Evolutionary conservation across 441 rosid genomes (phyloP).

Genomic region (Mallotus repandus): DNA sequence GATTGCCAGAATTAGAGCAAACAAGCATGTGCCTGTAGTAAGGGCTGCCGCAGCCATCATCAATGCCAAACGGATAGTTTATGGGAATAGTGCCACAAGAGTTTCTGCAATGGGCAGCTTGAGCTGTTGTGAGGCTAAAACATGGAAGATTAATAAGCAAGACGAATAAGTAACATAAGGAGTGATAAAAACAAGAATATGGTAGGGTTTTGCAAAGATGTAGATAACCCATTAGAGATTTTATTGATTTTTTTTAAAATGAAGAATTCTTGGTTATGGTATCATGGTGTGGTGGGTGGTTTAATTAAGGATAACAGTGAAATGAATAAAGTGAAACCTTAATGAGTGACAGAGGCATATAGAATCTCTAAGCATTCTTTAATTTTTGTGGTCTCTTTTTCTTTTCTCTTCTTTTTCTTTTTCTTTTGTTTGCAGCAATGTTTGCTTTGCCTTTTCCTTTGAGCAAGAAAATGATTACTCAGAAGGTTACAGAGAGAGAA

Average conservation of each 20-base stretch:
- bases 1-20: conserved; percentile 55
- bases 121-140: conserved; percentile 31
- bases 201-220: conserved; percentile 22
- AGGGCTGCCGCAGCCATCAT: conserved; percentile 90
- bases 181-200: conserved; percentile 11
- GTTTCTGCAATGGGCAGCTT: conserved; percentile 58
- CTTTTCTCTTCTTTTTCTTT: conserved; percentile 18
- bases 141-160: conserved; percentile 11
- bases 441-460: conserved; percentile 5
- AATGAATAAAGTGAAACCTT: conserved; percentile 24
- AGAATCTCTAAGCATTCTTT: conserved; percentile 14
- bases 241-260: neutral
- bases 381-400: neutral
- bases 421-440: neutral
- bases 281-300: neutral
- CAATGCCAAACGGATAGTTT: conserved; percentile 72
- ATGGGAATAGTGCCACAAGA: conserved; percentile 74
- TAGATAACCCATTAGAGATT: conserved; percentile 28
- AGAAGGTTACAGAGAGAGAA: conserved; percentile 8
- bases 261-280: neutral
- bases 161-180: neutral
- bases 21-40: conserved; percentile 74
- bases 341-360: conserved; percentile 1
- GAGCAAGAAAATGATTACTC: conserved; percentile 4
- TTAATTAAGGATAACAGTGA: neutral